Base-by-base conservation (phyloP, 306 rosid genomes). In the Fagus crenata region DNA sequence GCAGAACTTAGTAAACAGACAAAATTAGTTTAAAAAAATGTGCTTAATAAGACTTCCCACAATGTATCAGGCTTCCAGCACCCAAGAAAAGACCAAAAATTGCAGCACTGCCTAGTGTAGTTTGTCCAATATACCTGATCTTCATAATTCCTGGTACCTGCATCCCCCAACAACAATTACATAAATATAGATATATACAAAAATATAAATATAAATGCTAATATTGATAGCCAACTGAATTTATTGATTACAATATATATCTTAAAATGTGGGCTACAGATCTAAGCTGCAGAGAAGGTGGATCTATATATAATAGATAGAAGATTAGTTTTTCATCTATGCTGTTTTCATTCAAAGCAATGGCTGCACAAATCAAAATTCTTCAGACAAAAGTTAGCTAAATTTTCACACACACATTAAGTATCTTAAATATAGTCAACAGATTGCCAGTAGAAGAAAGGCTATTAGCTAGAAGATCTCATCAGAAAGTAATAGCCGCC, bases 11-110 rank as follows among this genome's bases (percentile, higher is more conserved):
- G 78, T 72, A 72, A 51, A 79, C 74, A 71, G 60, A 68, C 35
- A 69, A 69, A 69, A 71, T n/a, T 17, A 64, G 69, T 71, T 71
- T 51, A 18, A 28, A 75, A 41, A 42, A 55, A 53, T 39, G 32
- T 65, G 15, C 70, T 87, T 60, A 93, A 81, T 93, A 88, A 80
- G 93, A 89, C 89, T 91, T 93, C 60, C 98, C 97, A 88, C 95
- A 93, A 78, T 91, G 98, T 81, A 93, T 88, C 84, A 93, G 89
- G 84, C 96, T 86, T 55, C 98, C 98, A 73, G 98, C 98, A 70
- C 93, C 92, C 82, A 93, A 84, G 88, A 93, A 93, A 72, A 93
- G 90, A 72, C 98, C 96, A 53, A 93, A 93, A 68, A 89, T 80
- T 32, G 91, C 96, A 49, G 97, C 97, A 86, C 93, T 93, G 46